Percentiles rank a stretch among this genome's conserved stretches.
Conservation (phyloP, 2,329 filamentous ascomycete genomes). For the Cadophora gregata region DNA sequence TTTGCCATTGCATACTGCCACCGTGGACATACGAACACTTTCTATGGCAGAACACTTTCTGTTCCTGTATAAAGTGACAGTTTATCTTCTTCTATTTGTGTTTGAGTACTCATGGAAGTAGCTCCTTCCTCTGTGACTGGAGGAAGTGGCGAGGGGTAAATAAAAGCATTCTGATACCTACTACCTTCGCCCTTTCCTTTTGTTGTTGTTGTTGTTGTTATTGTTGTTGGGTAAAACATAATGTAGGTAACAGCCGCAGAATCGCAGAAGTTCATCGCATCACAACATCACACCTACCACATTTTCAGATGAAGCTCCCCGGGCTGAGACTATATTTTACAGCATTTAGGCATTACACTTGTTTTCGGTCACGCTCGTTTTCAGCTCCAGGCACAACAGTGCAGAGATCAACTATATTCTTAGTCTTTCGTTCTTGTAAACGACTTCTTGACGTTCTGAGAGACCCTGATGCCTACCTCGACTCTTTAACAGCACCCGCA, state of each 20-base stretch:
- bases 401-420: not conserved
- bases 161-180: conserved; percentile 6
- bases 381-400: not conserved
- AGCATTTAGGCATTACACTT: conserved; percentile 16
- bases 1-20: conserved; percentile 20
- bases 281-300: not conserved
- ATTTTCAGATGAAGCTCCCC: conserved; percentile 7
- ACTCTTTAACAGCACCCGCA: not conserved
- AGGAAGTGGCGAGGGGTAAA: conserved; percentile 1
- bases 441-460: not conserved
- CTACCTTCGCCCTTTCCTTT: not conserved
- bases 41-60: conserved; percentile 20
- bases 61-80: conserved; percentile 18
- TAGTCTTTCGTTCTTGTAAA: not conserved
- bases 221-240: not conserved
- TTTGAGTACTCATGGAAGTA: conserved; percentile 19
- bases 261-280: not conserved
- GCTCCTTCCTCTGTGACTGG: conserved; percentile 16
- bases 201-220: too few relatives aligned
- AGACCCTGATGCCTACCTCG: not conserved
- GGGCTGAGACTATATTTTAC: not conserved
- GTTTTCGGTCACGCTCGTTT: conserved; percentile 7
- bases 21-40: conserved; percentile 21
- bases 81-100: conserved; percentile 10
- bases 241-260: not conserved